Evolutionary conservation across 2,329 filamentous ascomycete genomes (phyloP).

Genomic region (Chrysosphaeria jannelii): DNA sequence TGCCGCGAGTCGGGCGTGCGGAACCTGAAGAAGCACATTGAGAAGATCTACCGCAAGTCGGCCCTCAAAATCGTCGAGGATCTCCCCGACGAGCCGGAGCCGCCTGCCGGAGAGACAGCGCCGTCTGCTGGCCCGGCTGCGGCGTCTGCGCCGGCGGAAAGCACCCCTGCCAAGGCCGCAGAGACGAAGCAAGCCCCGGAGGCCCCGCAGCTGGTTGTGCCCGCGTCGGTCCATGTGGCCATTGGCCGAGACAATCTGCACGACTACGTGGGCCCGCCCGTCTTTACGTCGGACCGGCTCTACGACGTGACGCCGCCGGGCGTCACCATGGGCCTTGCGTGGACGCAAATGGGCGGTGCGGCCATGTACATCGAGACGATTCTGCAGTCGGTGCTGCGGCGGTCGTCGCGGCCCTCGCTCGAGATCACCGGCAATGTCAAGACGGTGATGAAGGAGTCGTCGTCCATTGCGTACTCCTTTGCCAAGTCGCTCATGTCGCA

Average conservation of each 20-base stretch:
- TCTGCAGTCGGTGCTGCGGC: conserved; percentile 50
- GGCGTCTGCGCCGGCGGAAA: no score
- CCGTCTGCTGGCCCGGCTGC: background rate
- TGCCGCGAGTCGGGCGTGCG: conserved; percentile 90
- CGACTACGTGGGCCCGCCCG: conserved; percentile 84
- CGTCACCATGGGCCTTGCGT: conserved; percentile 91
- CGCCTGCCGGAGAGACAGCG: background rate
- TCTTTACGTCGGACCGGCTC: conserved; percentile 83
- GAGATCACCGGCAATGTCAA: conserved; percentile 90
- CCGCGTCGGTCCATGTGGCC: conserved; percentile 56
- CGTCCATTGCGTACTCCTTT: conserved; percentile 82
- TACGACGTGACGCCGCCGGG: conserved; percentile 84
- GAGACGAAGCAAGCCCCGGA: conserved; percentile 35
- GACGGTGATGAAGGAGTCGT: conserved; percentile 94
- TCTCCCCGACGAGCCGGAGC: conserved; percentile 36
- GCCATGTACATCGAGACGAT: conserved; percentile 96
- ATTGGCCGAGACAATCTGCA: conserved; percentile 79
- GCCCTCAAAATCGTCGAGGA: conserved; percentile 93
- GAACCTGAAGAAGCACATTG: conserved; percentile 97
- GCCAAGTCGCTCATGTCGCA: conserved; percentile 68
- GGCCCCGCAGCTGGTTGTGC: conserved; percentile 66
- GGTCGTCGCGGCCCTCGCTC: conserved; percentile 44
- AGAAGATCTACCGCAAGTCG: conserved; percentile 94
- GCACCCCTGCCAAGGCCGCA: conserved; percentile 14
- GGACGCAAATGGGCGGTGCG: conserved; percentile 90